phyloP scores from a whole-genome alignment of 2,329 filamentous ascomycete species.

The Nemania sp. region DNA sequence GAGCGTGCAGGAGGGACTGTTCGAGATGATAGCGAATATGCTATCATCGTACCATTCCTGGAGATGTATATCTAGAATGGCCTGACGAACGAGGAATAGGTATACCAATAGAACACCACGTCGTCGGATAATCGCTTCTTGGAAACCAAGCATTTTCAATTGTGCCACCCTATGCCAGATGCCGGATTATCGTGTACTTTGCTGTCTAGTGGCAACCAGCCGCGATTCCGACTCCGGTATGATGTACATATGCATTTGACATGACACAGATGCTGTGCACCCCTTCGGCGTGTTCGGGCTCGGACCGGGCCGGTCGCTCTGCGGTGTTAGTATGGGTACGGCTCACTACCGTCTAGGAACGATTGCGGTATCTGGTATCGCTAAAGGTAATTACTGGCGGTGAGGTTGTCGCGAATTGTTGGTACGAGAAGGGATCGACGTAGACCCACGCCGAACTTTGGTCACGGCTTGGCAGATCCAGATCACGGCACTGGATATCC shows the following conservation, averaged over 20 bases:
- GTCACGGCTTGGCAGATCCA: constrained; percentile 23
- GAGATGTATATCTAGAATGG: constrained; percentile 13
- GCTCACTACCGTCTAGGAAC: neutral
- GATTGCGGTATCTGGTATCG: neutral
- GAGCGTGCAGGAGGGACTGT: neutral
- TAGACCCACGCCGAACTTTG: constrained; percentile 17
- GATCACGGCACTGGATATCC: constrained; percentile 29
- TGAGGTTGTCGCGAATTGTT: constrained; percentile 17
- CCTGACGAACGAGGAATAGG: neutral
- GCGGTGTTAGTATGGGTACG: neutral
- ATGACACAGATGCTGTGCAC: neutral
- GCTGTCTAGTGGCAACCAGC: neutral
- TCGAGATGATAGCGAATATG: neutral
- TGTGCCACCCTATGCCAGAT: neutral
- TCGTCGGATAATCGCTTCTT: neutral
- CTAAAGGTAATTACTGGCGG: constrained; percentile 2
- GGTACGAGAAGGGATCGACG: constrained; percentile 23
- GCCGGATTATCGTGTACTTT: neutral
- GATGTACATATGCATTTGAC: constrained; percentile 3
- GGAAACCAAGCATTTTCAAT: neutral
- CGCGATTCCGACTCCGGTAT: neutral
- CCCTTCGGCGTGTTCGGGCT: neutral
- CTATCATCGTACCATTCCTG: constrained; percentile 9
- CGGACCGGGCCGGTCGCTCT: neutral
- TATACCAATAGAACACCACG: neutral